A percentile compares a stretch with the other conserved stretches of the same genome.
These are phyloP conservation scores for Turritis glabra DNA, from an alignment of 345 rosid species.

Conservation along the genomic window DNA sequence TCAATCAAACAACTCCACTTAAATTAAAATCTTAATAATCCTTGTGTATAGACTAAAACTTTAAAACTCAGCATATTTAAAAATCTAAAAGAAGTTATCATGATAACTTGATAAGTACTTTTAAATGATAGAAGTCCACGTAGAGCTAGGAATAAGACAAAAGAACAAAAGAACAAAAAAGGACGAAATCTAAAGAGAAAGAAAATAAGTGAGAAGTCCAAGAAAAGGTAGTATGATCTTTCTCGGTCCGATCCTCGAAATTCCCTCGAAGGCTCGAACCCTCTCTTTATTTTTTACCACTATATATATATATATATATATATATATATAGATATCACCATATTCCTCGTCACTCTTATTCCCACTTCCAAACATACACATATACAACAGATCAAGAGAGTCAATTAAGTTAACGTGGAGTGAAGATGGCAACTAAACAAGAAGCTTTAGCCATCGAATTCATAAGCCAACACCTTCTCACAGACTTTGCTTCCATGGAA, in stretches of 20 bases:
- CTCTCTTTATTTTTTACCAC: conserved; percentile 2
- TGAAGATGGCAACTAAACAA: conserved; percentile 32
- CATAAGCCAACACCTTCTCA: conserved; percentile 65
- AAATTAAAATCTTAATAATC: not conserved
- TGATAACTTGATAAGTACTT: conserved; percentile 32
- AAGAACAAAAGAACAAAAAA: not conserved
- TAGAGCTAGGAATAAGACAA: conserved; percentile 29
- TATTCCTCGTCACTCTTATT: conserved; percentile 31
- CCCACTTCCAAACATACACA: conserved; percentile 19
- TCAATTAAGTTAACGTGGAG: conserved; percentile 5
- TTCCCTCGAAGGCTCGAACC: conserved; percentile 36
- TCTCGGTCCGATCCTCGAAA: conserved; percentile 39
- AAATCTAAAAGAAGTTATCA: conserved; percentile 23
- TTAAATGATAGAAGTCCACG: conserved; percentile 24
- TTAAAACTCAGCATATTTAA: not conserved
- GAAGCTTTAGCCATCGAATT: conserved; percentile 56
- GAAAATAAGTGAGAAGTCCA: conserved; percentile 25
- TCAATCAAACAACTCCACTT: not conserved
- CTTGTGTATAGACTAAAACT: not conserved
- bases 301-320: too few relatives aligned
- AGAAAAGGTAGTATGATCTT: conserved; percentile 28
- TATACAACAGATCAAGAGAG: conserved; percentile 10
- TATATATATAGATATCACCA: too few relatives aligned
- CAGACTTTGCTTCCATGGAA: conserved; percentile 53
- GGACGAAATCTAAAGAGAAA: conserved; percentile 7